Evolutionary conservation across 352 stramenopile genomes (phyloP).

Genomic region (Phytophthora capsici): DNA sequence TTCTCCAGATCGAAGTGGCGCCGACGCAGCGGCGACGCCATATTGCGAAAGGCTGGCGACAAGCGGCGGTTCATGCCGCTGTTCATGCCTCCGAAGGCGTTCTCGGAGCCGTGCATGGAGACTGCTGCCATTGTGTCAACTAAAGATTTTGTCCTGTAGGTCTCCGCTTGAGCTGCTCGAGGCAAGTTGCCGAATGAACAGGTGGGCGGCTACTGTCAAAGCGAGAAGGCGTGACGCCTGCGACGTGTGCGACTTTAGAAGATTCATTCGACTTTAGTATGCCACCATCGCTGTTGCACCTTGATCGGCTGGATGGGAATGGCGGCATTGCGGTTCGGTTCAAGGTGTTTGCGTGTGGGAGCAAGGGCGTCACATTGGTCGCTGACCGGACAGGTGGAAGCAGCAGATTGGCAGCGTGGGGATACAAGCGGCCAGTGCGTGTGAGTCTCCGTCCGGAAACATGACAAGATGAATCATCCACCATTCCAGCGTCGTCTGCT

Average conservation of each 20-base stretch:
- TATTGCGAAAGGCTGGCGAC: conserved; percentile 62
- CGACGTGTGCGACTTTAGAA: conserved; percentile 37
- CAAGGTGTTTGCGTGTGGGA: conserved; percentile 9
- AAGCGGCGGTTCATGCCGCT: conserved; percentile 43
- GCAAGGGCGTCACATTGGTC: conserved; percentile 14
- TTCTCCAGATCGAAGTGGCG: conserved; percentile 66
- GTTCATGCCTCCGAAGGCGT: conserved; percentile 54
- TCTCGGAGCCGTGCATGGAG: conserved; percentile 60
- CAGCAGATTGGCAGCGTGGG: conserved; percentile 12
- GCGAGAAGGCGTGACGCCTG: conserved; percentile 23
- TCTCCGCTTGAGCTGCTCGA: conserved; percentile 17
- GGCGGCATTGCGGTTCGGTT: neutral
- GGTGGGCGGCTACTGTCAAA: neutral
- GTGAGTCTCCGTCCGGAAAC: too few relatives aligned
- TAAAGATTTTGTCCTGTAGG: neutral
- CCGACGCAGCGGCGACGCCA: conserved; percentile 53
- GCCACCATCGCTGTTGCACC: conserved; percentile 16
- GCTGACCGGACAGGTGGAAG: conserved; percentile 15
- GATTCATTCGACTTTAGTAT: conserved; percentile 35
- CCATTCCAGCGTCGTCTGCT: conserved; percentile 14
- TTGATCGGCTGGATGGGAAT: conserved; percentile 24
- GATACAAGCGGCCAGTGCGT: neutral
- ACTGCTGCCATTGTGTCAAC: conserved; percentile 54
- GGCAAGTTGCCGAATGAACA: conserved; percentile 33
- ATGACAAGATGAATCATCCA: neutral